Evolutionary conservation across 768 basidiomycete species (phyloP), one percentile per base, ranked within the genome.

Genomic region (Brasilioporus rufonigricans): DNA sequence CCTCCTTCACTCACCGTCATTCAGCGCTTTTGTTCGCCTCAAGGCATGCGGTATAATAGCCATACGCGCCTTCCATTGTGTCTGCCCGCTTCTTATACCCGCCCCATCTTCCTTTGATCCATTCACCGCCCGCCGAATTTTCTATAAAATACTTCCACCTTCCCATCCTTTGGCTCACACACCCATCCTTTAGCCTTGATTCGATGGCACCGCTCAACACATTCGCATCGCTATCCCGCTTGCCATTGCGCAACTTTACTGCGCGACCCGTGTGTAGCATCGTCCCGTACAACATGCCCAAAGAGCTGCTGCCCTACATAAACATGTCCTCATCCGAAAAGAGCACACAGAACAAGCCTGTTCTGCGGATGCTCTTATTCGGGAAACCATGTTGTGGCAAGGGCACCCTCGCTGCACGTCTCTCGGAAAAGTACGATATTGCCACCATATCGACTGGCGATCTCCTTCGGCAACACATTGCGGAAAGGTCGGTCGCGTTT

Each of bases 381-480:
- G 80, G 80, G 26, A 82, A 82, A 64, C 80, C 78, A 12, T 87
- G 87, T 32, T 84, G 86, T 32, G 88, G 88, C 49, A 90, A 95
- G 74, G 93, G 93, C 32, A 95, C 93, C 6, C 77, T 93, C 43
- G 78, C 88, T 9, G 76, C 80, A 7, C 80, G 85, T 35, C 80
- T 95, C 32, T 81, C 87, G 50, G 77, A 83, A 58, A 87, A 87
- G 64, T 93, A 89, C 68, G 83, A 87, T 59, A 79, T 94, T 38
- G 61, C 83, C 16, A 80, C 84, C 26, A 73, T 94, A 53, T 92
- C 89, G 4, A 90, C 91, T 3, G 93, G 92, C 19, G 92, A 96
- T 70, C 74, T 94, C 21, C 74, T 95, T 59, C 78, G 93, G 57
- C 85, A 86, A 55, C 89, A 96, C 60, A 93, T 96, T 61, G 74